Conservation (phyloP, 129 eudicot species). For the Flaveria trinervia region DNA sequence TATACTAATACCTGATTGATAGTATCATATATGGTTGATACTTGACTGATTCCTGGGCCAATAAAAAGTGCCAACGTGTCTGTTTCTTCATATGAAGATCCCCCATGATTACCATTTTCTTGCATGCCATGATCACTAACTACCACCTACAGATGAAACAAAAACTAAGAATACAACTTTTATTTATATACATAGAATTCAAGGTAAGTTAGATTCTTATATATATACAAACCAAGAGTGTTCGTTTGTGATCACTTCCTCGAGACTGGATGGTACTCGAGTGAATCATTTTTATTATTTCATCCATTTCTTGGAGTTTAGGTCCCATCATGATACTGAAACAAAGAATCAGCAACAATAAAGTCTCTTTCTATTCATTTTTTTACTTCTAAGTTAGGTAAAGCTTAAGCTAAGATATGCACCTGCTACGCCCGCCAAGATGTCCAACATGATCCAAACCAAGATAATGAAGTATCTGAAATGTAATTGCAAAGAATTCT, state of each 20-base stretch:
- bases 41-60: conserved; percentile 43
- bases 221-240: conserved; percentile 75
- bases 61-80: conserved; percentile 85
- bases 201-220: not conserved
- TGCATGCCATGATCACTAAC: conserved; percentile 99
- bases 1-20: conserved; percentile 62
- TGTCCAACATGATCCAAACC: conserved; percentile 99
- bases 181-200: not conserved
- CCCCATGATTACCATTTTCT: conserved; percentile 91
- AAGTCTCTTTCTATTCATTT: conserved; percentile 3
- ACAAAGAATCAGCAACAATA: conserved; percentile 29
- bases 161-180: not conserved
- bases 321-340: conserved; percentile 78
- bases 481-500: conserved; percentile 40
- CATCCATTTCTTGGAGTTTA: conserved; percentile 92
- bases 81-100: conserved; percentile 89
- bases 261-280: conserved; percentile 39
- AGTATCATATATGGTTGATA: conserved; percentile 40
- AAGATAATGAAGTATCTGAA: conserved; percentile 96
- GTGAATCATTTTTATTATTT: conserved; percentile 75
- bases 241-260: conserved; percentile 43
- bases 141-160: conserved; percentile 50
- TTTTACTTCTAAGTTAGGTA: not conserved
- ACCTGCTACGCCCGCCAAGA: conserved; percentile 94
- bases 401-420: conserved; percentile 10